These are phyloP conservation scores for Lepiota venenata DNA, from an alignment of 768 basidiomycete genomes.

Conservation along the genomic window DNA sequence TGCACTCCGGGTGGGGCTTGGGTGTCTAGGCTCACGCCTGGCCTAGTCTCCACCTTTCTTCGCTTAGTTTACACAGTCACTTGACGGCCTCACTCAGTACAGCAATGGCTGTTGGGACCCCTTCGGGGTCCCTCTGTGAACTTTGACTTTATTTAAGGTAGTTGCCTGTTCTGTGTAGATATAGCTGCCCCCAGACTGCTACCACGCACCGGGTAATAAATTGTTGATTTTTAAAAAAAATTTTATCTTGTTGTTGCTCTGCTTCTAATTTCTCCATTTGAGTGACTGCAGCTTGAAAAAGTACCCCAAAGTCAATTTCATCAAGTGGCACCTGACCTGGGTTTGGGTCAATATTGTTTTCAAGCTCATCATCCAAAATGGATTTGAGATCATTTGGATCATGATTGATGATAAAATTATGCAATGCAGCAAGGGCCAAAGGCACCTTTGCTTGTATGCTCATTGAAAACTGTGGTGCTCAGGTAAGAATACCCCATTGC, in stretches of 20 bases:
- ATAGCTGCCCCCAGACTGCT: too few species aligned
- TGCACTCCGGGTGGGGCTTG: too few species aligned
- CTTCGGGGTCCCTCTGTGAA: too few species aligned
- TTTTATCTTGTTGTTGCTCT: slow-evolving; percentile 6
- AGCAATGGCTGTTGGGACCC: too few species aligned
- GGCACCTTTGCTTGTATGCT: slow-evolving; percentile 19
- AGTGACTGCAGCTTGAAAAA: slow-evolving; percentile 25
- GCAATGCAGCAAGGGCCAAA: slow-evolving; percentile 20
- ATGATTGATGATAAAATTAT: slow-evolving; percentile 11
- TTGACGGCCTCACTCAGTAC: too few species aligned
- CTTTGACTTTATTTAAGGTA: too few species aligned
- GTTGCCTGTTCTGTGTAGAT: too few species aligned
- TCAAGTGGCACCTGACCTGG: background rate
- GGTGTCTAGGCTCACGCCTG: too few species aligned
- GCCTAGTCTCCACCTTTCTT: too few species aligned
- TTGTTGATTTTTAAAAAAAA: too few species aligned
- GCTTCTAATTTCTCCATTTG: slow-evolving; percentile 8
- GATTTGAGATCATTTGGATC: slow-evolving; percentile 7
- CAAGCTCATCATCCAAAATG: background rate
- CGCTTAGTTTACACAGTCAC: too few species aligned
- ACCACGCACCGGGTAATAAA: too few species aligned
- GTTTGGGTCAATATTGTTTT: slow-evolving; percentile 13
- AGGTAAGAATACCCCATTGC: slow-evolving; percentile 16
- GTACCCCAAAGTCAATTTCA: background rate
- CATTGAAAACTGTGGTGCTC: slow-evolving; percentile 17